phyloP scores from a whole-genome alignment of 208 protist species.

The Leishmania lainsoni region DNA sequence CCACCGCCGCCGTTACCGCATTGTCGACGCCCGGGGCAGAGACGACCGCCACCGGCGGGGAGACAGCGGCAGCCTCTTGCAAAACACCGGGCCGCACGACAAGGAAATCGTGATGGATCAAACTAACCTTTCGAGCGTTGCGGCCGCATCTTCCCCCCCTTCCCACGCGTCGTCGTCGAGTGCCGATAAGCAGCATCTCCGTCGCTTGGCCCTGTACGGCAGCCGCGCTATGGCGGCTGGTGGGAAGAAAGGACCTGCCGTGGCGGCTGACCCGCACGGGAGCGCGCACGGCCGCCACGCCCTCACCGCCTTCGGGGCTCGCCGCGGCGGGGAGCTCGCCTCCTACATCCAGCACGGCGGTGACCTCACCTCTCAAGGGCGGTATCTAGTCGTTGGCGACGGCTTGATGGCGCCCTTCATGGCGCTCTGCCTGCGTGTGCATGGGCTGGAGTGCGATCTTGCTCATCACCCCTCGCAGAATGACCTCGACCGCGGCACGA shows the following conservation, averaged over 20 bases:
- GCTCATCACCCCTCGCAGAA: conserved; percentile 67
- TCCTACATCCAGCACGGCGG: conserved; percentile 49
- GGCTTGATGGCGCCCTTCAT: conserved; percentile 93
- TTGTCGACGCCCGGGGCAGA: not conserved
- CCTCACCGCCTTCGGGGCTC: conserved; percentile 62
- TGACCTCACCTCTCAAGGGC: conserved; percentile 60
- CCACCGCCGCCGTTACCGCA: not conserved
- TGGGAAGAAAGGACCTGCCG: conserved; percentile 35
- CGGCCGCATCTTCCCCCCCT: not conserved
- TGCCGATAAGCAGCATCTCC: conserved; percentile 25
- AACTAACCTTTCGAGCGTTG: not conserved
- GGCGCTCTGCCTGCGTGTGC: conserved; percentile 88
- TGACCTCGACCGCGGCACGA: conserved; percentile 83
- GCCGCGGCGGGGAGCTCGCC: conserved; percentile 52
- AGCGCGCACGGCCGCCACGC: conserved; percentile 28
- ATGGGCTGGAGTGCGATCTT: conserved; percentile 89
- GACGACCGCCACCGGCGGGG: not conserved
- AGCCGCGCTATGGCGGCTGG: conserved; percentile 85
- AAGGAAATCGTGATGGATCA: not conserved
- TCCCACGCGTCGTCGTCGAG: not conserved
- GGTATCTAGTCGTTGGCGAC: conserved; percentile 91
- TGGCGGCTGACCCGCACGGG: not conserved
- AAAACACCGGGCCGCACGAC: not conserved
- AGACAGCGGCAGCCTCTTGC: not conserved
- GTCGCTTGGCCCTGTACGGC: conserved; percentile 72